Percentiles rank a stretch among this genome's conserved stretches.
Evolutionary conservation across 345 rosid species (phyloP).

Genomic region (Populus nigra): DNA sequence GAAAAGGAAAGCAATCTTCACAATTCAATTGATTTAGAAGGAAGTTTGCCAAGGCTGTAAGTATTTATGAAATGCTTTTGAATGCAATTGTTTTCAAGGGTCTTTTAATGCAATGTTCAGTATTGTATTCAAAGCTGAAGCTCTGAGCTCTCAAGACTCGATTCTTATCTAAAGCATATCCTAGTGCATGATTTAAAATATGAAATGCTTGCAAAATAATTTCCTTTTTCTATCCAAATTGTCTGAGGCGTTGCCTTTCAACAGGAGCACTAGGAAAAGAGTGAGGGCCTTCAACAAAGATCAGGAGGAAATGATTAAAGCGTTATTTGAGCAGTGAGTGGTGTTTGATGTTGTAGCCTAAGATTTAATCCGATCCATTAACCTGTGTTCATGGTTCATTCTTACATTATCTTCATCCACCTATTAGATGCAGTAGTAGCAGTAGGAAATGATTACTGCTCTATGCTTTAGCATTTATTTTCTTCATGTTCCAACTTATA

Average conservation of each 20-base stretch:
- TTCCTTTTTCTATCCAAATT: slow-evolving; percentile 13
- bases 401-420: not conserved
- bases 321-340: slow-evolving; percentile 77
- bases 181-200: not conserved
- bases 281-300: slow-evolving; percentile 63
- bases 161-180: not conserved
- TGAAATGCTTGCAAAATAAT: not conserved
- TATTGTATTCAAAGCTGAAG: slow-evolving; percentile 1
- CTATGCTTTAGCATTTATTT: not conserved
- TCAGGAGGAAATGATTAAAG: slow-evolving; percentile 67
- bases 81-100: not conserved
- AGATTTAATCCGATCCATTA: not conserved
- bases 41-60: slow-evolving; percentile 44
- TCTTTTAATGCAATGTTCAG: not conserved
- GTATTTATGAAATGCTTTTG: slow-evolving; percentile 23
- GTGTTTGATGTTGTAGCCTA: slow-evolving; percentile 5
- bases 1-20: slow-evolving; percentile 31
- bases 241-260: slow-evolving; percentile 22
- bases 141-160: slow-evolving; percentile 6
- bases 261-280: slow-evolving; percentile 72
- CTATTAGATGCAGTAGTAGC: not conserved
- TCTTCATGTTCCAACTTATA: not conserved
- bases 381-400: not conserved
- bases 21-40: slow-evolving; percentile 35
- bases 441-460: not conserved